These are phyloP conservation scores for Hygrophorus pudorinus DNA, from an alignment of 768 basidiomycete species.

Conservation along the genomic window DNA sequence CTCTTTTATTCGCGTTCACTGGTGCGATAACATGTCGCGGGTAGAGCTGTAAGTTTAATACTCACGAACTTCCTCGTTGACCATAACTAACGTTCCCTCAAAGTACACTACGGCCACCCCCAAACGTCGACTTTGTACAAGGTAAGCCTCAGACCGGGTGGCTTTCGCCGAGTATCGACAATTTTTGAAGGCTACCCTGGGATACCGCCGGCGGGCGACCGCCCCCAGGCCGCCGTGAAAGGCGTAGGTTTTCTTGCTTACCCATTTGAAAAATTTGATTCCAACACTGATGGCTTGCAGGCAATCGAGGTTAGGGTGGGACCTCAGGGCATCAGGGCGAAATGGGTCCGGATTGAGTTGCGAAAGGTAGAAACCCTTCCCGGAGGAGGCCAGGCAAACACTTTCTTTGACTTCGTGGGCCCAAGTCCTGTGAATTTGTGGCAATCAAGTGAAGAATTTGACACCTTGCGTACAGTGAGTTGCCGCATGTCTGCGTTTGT, in stretches of 20 bases:
- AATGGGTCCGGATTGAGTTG: constrained; percentile 88
- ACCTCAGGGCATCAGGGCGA: constrained; percentile 70
- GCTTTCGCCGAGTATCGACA: not conserved
- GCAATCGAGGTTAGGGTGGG: constrained; percentile 80
- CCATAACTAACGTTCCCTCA: not conserved
- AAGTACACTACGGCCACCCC: constrained; percentile 77
- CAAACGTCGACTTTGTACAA: constrained; percentile 83
- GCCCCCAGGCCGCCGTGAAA: constrained; percentile 77
- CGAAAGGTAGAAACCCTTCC: constrained; percentile 83
- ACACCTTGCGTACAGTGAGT: constrained; percentile 54
- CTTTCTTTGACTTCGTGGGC: constrained; percentile 74
- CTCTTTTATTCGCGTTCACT: not conserved
- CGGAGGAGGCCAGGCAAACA: constrained; percentile 55
- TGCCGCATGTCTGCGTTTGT: constrained; percentile 5
- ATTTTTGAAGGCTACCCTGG: constrained; percentile 64
- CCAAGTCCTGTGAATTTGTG: constrained; percentile 77
- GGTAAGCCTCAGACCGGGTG: constrained; percentile 28
- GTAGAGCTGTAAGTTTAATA: constrained; percentile 32
- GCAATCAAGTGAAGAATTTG: constrained; percentile 71
- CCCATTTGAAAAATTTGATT: constrained; percentile 7
- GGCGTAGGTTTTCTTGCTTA: constrained; percentile 46
- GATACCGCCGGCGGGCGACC: constrained; percentile 68
- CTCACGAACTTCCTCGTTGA: not conserved
- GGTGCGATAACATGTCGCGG: constrained; percentile 24
- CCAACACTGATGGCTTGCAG: constrained; percentile 26